These are phyloP conservation scores for Hygrophorus russula DNA, from an alignment of 768 basidiomycete species.

Conservation along the genomic window DNA sequence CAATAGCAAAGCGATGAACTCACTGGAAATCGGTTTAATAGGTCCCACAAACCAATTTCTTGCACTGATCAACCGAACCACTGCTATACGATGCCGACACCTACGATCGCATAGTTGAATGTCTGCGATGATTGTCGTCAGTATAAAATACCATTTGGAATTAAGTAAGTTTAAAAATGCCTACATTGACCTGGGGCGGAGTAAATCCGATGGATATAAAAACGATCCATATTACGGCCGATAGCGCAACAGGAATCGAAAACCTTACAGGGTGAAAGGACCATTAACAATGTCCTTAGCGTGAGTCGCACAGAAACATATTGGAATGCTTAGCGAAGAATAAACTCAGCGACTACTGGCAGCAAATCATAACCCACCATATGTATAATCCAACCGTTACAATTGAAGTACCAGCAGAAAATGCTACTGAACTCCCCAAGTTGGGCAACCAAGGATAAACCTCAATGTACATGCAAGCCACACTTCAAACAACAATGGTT, in stretches of 20 bases:
- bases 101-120: conserved; percentile 66
- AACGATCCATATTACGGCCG: conserved; percentile 54
- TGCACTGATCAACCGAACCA: conserved; percentile 64
- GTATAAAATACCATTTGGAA: conserved; percentile 1
- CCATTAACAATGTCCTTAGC: conserved; percentile 49
- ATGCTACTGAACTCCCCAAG: conserved; percentile 63
- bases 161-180: conserved; percentile 8
- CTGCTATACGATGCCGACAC: conserved; percentile 67
- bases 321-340: conserved; percentile 42
- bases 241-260: conserved; percentile 47
- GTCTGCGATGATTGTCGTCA: conserved; percentile 36
- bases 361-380: conserved; percentile 29
- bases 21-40: conserved; percentile 47
- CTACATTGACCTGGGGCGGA: conserved; percentile 53
- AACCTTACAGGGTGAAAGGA: conserved; percentile 60
- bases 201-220: conserved; percentile 71
- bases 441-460: conserved; percentile 70
- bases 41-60: conserved; percentile 67
- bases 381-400: conserved; percentile 71
- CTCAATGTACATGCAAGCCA: conserved; percentile 73
- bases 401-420: conserved; percentile 47
- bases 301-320: conserved; percentile 54
- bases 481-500: conserved; percentile 27
- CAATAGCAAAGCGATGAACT: too few relatives aligned
- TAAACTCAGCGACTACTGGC: not conserved